Evolutionary conservation across 164 flowering plant genomes (phyloP), one percentile per base, ranked within the genome.

Genomic region (Macadamia integrifolia): DNA sequence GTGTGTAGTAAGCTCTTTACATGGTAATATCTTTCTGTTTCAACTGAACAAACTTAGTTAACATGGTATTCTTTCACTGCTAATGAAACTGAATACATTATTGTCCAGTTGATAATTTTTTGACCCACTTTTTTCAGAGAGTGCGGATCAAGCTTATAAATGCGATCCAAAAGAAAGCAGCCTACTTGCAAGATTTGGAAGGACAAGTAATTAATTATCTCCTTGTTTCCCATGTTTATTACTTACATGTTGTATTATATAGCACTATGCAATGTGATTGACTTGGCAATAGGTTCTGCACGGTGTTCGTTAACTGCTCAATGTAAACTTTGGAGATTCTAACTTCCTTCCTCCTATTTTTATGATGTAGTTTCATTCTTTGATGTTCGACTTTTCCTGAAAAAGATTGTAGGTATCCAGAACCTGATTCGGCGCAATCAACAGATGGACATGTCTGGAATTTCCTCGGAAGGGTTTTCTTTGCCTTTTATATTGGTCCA

Each of bases 401-500:
- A 31, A 69, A 42, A 74, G 80, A 17, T 58, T 66, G 66, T 55
- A 66, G 80, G 74, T 60, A 67, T 76, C 44, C 72, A 72, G 29
- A 69, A 72, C 58, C 68, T 80, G 14, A 66, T 74, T 30, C 58
- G 31, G 40, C 69, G 76, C 46, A 76, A 76, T 70, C 69, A 66
- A 65, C 74, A 60, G 48, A 40, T 76, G 50, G 23, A 61, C 29
- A 40, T 60, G 23, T 62, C 60, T 9, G 63, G 66, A 62, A 66
- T 60, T 13, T 69, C 74, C 15, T 44, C 65, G 28, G 69, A 46
- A 56, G 75, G 79, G 55, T 58, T 76, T 53, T 46, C 76, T 43
- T 72, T 80, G 63, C 80, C 80, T 48, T 74, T 80, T 72, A 74
- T 80, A 18, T 62, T 80, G 62, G 76, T 80, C 65, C 78, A 77